Percentiles rank a stretch among this genome's conserved stretches.
phyloP scores from a whole-genome alignment of 208 protist species.

The Leishmania major region DNA sequence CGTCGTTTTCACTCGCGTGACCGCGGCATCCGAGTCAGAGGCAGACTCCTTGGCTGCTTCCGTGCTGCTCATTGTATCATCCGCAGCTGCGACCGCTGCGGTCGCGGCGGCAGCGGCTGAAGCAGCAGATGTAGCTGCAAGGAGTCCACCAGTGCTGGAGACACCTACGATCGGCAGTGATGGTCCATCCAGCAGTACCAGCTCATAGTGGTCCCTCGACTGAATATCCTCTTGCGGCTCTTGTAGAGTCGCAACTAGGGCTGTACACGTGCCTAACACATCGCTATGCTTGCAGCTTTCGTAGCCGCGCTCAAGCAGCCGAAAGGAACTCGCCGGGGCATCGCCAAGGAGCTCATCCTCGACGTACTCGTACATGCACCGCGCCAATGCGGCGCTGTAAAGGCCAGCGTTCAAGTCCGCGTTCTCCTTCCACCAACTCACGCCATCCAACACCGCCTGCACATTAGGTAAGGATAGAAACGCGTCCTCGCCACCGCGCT shows the following conservation, averaged over 20 bases:
- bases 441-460: slow-evolving; percentile 68
- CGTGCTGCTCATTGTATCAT: background rate
- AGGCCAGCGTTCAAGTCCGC: slow-evolving; percentile 61
- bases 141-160: background rate
- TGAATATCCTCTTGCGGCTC: slow-evolving; percentile 42
- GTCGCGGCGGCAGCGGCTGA: background rate
- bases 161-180: background rate
- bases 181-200: slow-evolving; percentile 26
- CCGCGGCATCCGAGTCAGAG: background rate
- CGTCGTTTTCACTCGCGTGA: slow-evolving; percentile 4
- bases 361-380: slow-evolving; percentile 65
- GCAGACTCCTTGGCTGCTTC: background rate
- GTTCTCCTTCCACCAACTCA: slow-evolving; percentile 79
- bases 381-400: slow-evolving; percentile 66
- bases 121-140: background rate
- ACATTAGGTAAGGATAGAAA: slow-evolving; percentile 59
- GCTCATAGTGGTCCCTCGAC: slow-evolving; percentile 37
- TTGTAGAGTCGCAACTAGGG: slow-evolving; percentile 70
- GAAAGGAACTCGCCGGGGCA: slow-evolving; percentile 49
- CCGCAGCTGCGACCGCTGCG: background rate
- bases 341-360: slow-evolving; percentile 68
- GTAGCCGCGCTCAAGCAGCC: slow-evolving; percentile 61
- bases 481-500: slow-evolving; percentile 72
- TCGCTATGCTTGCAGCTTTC: slow-evolving; percentile 49
- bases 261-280: slow-evolving; percentile 67